Evolutionary conservation across 2,329 filamentous ascomycete species (phyloP).

Genomic region (Penicillium sp.): DNA sequence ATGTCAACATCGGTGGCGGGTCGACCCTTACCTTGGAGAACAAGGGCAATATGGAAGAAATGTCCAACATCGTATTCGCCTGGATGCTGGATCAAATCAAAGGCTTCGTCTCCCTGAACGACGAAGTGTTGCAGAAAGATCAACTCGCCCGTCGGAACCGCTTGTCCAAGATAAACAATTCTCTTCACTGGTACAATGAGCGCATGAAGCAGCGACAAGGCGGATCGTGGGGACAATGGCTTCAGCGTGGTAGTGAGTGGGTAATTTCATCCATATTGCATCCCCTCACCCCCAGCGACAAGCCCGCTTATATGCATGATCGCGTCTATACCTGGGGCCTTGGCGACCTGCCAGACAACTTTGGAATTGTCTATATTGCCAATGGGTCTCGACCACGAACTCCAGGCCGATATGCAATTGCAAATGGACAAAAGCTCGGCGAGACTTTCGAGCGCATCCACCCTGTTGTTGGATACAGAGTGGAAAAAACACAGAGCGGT

Average conservation of each 20-base stretch:
- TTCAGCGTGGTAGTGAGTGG: not conserved
- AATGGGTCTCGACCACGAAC: conserved; percentile 18
- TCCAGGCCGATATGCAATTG: conserved; percentile 13
- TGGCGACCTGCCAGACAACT: conserved; percentile 15
- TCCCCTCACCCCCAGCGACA: not conserved
- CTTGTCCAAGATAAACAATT: not conserved
- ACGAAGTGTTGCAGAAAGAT: conserved; percentile 3
- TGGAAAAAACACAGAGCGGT: conserved; percentile 9
- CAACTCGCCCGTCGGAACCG: not conserved
- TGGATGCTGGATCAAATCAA: conserved; percentile 29
- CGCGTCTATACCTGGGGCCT: conserved; percentile 18
- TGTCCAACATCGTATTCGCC: conserved; percentile 24
- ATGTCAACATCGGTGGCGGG: conserved; percentile 55
- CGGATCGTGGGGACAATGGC: not conserved
- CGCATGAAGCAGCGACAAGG: not conserved
- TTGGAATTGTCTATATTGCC: conserved; percentile 12
- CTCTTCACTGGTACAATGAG: not conserved
- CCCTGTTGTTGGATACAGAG: conserved; percentile 16
- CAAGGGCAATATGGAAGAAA: conserved; percentile 26
- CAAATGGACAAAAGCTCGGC: conserved; percentile 6
- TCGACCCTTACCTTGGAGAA: conserved; percentile 31
- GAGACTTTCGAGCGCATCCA: conserved; percentile 20
- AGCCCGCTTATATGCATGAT: not conserved
- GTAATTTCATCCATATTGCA: not conserved
- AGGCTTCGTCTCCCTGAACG: conserved; percentile 12